Conservation (phyloP, 306 rosid genomes). For the Heteromeles arbutifolia region DNA sequence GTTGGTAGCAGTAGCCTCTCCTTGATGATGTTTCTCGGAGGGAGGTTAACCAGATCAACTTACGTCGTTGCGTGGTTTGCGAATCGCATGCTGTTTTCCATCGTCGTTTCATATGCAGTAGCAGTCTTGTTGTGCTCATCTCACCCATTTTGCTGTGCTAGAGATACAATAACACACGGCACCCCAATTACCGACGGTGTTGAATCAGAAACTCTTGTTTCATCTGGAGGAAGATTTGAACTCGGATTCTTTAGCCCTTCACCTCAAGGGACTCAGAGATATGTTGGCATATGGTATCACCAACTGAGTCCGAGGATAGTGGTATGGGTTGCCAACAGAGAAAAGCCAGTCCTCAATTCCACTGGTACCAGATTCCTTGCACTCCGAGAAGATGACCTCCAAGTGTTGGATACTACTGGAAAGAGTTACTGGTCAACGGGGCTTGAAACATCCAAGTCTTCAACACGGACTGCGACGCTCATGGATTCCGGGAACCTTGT, state of each 20-base stretch:
- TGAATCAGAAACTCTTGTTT: slow-evolving; percentile 16
- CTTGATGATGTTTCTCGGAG: too few species aligned
- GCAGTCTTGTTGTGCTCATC: background rate
- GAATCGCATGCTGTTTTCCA: background rate
- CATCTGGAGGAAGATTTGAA: slow-evolving; percentile 18
- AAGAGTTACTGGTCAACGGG: background rate
- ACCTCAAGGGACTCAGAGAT: background rate
- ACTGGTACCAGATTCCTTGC: background rate
- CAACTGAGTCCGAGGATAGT: background rate
- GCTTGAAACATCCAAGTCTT: background rate
- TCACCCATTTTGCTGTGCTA: slow-evolving; percentile 3
- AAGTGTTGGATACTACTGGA: background rate
- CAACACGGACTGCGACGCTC: slow-evolving; percentile 10
- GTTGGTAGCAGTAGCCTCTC: background rate
- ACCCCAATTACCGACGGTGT: background rate
- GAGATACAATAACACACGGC: slow-evolving; percentile 2
- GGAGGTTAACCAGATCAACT: too few species aligned
- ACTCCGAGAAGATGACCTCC: slow-evolving; percentile 16
- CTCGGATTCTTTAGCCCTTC: slow-evolving; percentile 32
- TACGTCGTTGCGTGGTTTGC: background rate
- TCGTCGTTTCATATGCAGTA: background rate
- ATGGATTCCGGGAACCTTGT: slow-evolving; percentile 43
- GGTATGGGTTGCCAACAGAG: slow-evolving; percentile 54
- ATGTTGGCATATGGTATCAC: slow-evolving; percentile 44
- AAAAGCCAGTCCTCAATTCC: background rate